A percentile compares a stretch with the other conserved stretches of the same genome.
Evolutionary conservation across 2,329 filamentous ascomycete species (phyloP).

Genomic region (Aschersonia sp.): DNA sequence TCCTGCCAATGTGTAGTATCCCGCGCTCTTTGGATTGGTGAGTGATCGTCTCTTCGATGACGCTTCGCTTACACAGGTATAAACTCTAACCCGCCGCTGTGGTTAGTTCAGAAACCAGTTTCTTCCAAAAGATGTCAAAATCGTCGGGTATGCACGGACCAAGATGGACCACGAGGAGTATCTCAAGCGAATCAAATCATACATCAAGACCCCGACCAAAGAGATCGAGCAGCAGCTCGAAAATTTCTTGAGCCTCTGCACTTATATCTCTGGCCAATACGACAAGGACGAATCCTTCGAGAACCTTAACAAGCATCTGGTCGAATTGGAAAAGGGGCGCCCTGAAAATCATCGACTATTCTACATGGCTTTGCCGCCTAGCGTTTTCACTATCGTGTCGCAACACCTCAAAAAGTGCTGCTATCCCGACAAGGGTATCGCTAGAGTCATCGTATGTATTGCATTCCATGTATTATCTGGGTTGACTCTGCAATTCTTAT

Average conservation of each 20-base stretch:
- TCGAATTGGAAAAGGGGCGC: conserved; percentile 69
- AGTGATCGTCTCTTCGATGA: conserved; percentile 20
- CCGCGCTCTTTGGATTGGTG: conserved; percentile 92
- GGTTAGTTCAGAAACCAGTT: conserved; percentile 93
- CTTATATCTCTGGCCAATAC: conserved; percentile 94
- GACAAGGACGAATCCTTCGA: conserved; percentile 93
- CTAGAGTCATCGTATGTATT: conserved; percentile 72
- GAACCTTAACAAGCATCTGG: conserved; percentile 70
- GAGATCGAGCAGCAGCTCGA: conserved; percentile 92
- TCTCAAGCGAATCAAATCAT: conserved; percentile 85
- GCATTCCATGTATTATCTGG: background rate
- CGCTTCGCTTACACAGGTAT: background rate
- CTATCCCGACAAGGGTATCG: conserved; percentile 82
- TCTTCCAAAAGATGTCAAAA: conserved; percentile 89
- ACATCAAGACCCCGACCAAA: conserved; percentile 98
- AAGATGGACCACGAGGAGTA: conserved; percentile 99
- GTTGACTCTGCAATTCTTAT: background rate
- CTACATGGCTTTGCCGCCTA: conserved; percentile 97
- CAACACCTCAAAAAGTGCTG: conserved; percentile 96
- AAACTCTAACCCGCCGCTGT: background rate
- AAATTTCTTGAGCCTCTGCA: conserved; percentile 76
- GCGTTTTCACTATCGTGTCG: conserved; percentile 94
- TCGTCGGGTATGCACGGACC: conserved; percentile 96
- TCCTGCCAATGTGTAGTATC: conserved; percentile 48
- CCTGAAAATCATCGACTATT: conserved; percentile 85